phyloP scores from a whole-genome alignment of 148 eudicot genomes.

The Chenopodium berlandieri region DNA sequence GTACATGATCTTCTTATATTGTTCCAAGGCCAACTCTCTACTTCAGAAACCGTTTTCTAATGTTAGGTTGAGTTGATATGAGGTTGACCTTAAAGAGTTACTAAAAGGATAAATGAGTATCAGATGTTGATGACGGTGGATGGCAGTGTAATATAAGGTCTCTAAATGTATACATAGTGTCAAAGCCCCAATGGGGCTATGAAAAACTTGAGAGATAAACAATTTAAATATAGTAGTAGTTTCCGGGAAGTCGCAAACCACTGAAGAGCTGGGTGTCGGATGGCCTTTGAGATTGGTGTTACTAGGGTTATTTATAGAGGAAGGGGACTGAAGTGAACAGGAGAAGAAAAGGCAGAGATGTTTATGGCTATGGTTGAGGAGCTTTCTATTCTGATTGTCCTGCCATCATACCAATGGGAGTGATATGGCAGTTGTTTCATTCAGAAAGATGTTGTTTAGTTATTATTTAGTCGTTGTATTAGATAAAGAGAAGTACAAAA shows the following conservation, averaged over 20 bases:
- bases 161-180: neutral
- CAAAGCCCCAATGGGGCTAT: neutral
- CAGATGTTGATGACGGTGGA: neutral
- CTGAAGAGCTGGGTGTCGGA: neutral
- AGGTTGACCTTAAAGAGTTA: neutral
- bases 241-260: neutral
- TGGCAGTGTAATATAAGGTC: neutral
- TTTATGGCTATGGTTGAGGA: slow-evolving; percentile 2
- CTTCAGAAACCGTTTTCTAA: neutral
- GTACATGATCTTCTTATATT: neutral
- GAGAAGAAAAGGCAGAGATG: neutral
- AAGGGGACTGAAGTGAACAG: neutral
- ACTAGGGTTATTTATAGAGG: neutral
- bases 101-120: neutral
- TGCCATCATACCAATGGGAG: neutral
- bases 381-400: neutral
- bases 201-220: neutral
- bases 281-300: neutral
- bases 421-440: neutral
- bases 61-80: neutral
- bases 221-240: neutral
- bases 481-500: neutral
- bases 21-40: neutral
- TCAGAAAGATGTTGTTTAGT: neutral
- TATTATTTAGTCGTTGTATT: neutral